Evolutionary conservation across 768 basidiomycete species (phyloP).

Genomic region (Russula foetens): DNA sequence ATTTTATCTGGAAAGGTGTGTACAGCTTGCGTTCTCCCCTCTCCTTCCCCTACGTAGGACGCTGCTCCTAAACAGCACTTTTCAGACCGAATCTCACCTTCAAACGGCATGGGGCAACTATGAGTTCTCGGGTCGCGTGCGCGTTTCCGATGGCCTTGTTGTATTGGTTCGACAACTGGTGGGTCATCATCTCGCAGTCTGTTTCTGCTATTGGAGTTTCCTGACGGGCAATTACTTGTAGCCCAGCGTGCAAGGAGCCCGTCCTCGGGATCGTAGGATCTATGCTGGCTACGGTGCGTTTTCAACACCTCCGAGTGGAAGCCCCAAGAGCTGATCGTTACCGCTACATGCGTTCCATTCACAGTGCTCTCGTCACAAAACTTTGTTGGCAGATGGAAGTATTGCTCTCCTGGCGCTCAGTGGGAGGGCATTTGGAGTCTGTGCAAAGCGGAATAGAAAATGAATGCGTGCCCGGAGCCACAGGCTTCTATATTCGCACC

Average conservation of each 20-base stretch:
- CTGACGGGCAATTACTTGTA: not conserved
- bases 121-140: constrained; percentile 14
- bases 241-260: not conserved
- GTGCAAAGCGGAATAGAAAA: constrained; percentile 6
- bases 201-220: not conserved
- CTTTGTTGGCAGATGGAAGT: constrained; percentile 17
- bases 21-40: not conserved
- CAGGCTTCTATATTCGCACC: not conserved
- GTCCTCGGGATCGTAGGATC: not conserved
- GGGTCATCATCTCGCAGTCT: not conserved
- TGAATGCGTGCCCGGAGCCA: not conserved
- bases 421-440: constrained; percentile 19
- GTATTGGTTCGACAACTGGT: constrained; percentile 12
- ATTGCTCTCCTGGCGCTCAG: constrained; percentile 1
- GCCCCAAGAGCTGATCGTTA: not conserved
- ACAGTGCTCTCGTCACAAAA: constrained; percentile 19
- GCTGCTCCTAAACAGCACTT: not conserved
- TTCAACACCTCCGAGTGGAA: not conserved
- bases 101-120: constrained; percentile 11
- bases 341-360: not conserved
- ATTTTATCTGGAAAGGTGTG: constrained; percentile 16
- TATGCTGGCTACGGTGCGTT: constrained; percentile 16
- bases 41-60: not conserved
- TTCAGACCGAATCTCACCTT: constrained; percentile 5
- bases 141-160: constrained; percentile 18